Conservation (phyloP, 2,329 filamentous ascomycete species). For the Colletotrichum euphorbiae region DNA sequence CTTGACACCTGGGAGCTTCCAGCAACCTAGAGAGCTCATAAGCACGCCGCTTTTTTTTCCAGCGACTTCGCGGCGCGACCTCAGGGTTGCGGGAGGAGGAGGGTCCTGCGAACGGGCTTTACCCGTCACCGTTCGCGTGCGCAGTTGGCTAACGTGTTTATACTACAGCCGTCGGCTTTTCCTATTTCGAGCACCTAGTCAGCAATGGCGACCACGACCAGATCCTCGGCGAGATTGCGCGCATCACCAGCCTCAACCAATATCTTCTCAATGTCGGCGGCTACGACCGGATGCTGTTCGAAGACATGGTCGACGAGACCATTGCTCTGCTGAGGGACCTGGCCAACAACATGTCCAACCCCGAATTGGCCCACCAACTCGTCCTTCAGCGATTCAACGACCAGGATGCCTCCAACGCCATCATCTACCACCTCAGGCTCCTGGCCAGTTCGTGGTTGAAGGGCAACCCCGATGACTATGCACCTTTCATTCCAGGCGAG, state of each 20-base stretch:
- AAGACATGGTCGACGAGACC: conserved; percentile 86
- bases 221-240: conserved; percentile 76
- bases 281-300: conserved; percentile 76
- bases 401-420: conserved; percentile 71
- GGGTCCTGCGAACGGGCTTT: neutral
- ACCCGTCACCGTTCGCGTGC: too few species aligned
- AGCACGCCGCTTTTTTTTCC: conserved; percentile 3
- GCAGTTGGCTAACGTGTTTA: conserved; percentile 17
- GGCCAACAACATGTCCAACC: conserved; percentile 67
- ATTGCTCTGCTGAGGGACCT: conserved; percentile 75
- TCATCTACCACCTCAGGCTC: conserved; percentile 88
- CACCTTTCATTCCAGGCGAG: conserved; percentile 75
- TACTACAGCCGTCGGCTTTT: conserved; percentile 83
- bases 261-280: conserved; percentile 79
- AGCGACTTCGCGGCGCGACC: neutral
- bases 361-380: conserved; percentile 63
- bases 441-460: conserved; percentile 89
- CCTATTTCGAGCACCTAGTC: conserved; percentile 89
- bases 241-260: conserved; percentile 78
- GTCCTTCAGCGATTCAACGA: conserved; percentile 82
- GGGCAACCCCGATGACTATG: conserved; percentile 75
- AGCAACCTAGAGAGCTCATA: neutral
- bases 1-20: neutral
- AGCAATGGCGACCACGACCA: conserved; percentile 72
- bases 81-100: neutral